Conservation (phyloP, 2,329 filamentous ascomycete species). For the Sporothrix sp. region DNA sequence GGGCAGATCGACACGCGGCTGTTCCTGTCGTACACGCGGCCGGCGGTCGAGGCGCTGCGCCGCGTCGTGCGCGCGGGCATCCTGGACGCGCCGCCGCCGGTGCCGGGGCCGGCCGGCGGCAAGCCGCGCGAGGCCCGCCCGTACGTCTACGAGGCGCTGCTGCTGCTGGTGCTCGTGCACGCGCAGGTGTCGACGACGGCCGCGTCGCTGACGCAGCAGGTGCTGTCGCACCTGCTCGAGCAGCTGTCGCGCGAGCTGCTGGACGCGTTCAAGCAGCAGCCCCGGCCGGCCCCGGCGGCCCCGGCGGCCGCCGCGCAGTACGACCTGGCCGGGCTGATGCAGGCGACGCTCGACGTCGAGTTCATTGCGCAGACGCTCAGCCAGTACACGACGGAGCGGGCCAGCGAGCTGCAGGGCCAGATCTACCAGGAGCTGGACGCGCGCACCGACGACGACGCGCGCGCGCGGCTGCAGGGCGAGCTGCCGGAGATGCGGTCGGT, state of each 20-base stretch:
- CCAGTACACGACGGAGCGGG: constrained; percentile 77
- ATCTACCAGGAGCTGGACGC: constrained; percentile 83
- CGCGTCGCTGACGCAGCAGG: constrained; percentile 63
- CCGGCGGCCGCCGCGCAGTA: constrained; percentile 38
- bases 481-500: constrained; percentile 81
- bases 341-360: constrained; percentile 94
- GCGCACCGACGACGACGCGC: constrained; percentile 78
- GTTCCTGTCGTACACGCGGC: constrained; percentile 85
- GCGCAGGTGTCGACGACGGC: constrained; percentile 78
- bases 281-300: constrained; percentile 15
- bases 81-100: constrained; percentile 35
- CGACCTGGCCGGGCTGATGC: constrained; percentile 75
- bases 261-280: constrained; percentile 60
- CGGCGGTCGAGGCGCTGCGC: constrained; percentile 58
- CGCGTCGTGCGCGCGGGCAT: constrained; percentile 66
- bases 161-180: constrained; percentile 82
- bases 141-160: constrained; percentile 81
- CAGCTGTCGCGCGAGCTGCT: constrained; percentile 72
- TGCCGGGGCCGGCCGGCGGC: constrained; percentile 46
- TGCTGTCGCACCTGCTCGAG: constrained; percentile 81
- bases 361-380: constrained; percentile 90
- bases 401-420: constrained; percentile 71
- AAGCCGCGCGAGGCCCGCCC: constrained; percentile 65
- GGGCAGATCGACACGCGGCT: constrained; percentile 82
- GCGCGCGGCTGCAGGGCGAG: constrained; percentile 71